Conservation (phyloP, 2,329 filamentous ascomycete species). For the Plectosphaerella plurivora region DNA sequence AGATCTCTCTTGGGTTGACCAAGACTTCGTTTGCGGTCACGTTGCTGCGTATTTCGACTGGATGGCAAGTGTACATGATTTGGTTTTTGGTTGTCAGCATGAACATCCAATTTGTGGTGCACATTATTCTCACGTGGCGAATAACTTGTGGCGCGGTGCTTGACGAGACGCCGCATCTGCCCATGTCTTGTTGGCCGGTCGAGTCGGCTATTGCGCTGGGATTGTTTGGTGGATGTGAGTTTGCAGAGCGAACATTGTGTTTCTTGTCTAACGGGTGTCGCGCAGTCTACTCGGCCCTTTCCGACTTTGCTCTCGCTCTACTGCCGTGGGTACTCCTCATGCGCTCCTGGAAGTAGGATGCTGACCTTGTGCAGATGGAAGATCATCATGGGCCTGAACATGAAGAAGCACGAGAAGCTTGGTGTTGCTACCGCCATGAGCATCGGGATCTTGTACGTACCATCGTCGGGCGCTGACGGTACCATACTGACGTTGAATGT, state of each 20-base stretch:
- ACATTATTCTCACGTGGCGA: constrained; percentile 17
- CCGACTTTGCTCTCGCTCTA: constrained; percentile 5
- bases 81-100: constrained; percentile 27
- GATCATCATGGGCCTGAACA: constrained; percentile 23
- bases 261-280: not conserved
- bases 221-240: constrained; percentile 2
- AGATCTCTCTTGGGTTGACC: constrained; percentile 17
- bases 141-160: not conserved
- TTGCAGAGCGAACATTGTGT: not conserved
- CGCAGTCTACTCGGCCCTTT: constrained; percentile 5
- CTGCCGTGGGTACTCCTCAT: constrained; percentile 1
- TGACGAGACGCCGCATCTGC: not conserved
- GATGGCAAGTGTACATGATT: constrained; percentile 16
- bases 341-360: not conserved
- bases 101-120: constrained; percentile 21
- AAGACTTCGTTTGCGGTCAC: constrained; percentile 6
- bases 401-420: constrained; percentile 25
- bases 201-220: not conserved
- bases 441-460: constrained; percentile 21
- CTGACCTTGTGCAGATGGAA: constrained; percentile 24
- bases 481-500: not conserved
- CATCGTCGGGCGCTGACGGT: not conserved
- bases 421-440: constrained; percentile 28
- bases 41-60: constrained; percentile 17
- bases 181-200: not conserved